These are phyloP conservation scores for Aspergillus bombycis DNA, from an alignment of 2,329 filamentous ascomycete species.

Conservation along the genomic window DNA sequence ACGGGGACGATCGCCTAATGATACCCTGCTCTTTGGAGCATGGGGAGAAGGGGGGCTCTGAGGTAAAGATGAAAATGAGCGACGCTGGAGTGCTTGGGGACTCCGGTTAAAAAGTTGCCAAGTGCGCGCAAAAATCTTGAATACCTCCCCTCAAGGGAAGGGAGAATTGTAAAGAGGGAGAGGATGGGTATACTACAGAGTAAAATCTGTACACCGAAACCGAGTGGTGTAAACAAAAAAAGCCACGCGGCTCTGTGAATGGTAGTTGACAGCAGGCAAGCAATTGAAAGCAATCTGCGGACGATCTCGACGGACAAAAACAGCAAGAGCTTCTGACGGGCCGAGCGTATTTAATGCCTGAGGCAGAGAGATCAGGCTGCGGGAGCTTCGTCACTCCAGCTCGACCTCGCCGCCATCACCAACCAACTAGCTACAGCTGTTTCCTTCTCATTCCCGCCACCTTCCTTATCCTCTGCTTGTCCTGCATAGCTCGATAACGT, in stretches of 20 bases:
- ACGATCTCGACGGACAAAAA: conserved; percentile 21
- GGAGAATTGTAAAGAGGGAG: conserved; percentile 14
- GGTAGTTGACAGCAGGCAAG: neutral
- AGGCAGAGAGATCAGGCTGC: conserved; percentile 38
- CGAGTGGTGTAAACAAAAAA: neutral
- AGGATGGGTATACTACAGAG: conserved; percentile 12
- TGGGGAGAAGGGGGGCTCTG: conserved; percentile 41
- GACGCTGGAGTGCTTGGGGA: conserved; percentile 46
- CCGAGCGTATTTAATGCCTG: conserved; percentile 21
- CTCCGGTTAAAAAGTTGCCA: conserved; percentile 46
- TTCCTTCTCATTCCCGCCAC: neutral
- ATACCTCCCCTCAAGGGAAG: conserved; percentile 31
- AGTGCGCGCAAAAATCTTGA: conserved; percentile 51
- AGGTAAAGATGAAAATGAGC: conserved; percentile 44
- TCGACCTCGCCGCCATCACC: conserved; percentile 22
- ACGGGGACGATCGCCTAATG: conserved; percentile 40
- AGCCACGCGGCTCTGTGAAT: neutral
- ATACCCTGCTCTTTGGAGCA: conserved; percentile 38
- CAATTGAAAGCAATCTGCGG: neutral
- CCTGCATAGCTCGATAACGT: neutral
- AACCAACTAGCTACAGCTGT: conserved; percentile 1
- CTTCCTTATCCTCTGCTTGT: neutral
- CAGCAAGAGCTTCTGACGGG: conserved; percentile 18
- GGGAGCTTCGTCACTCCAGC: conserved; percentile 49
- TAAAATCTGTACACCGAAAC: conserved; percentile 1